phyloP scores from a whole-genome alignment of 2,329 filamentous ascomycete species.

The Sporothrix brasiliensis region DNA sequence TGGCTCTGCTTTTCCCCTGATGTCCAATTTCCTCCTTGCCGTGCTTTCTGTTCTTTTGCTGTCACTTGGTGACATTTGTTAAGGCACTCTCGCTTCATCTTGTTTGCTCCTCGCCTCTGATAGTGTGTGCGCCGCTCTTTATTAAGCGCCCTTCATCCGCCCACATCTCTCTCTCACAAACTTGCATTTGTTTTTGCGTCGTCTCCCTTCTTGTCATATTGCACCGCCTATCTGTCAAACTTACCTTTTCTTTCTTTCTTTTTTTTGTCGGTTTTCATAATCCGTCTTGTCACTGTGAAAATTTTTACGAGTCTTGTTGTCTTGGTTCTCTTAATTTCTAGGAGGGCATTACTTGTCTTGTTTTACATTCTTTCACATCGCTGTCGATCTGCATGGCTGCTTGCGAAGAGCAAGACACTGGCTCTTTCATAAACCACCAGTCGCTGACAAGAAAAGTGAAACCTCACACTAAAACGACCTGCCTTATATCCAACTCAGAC shows the following conservation, averaged over 20 bases:
- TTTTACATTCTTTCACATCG: constrained; percentile 31
- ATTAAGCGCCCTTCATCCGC: constrained; percentile 21
- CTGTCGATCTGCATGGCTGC: constrained; percentile 27
- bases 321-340: constrained; percentile 3
- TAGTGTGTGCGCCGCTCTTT: background rate
- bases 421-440: constrained; percentile 19
- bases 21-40: background rate
- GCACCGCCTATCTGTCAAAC: background rate
- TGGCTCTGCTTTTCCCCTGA: background rate
- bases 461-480: constrained; percentile 2
- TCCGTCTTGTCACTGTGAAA: constrained; percentile 7
- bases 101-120: constrained; percentile 6
- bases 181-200: background rate
- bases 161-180: background rate
- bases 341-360: constrained; percentile 27
- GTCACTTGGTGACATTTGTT: background rate
- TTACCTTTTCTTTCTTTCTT: background rate
- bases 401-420: constrained; percentile 29
- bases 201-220: background rate
- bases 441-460: constrained; percentile 26
- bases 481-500: background rate
- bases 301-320: constrained; percentile 19
- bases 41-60: background rate
- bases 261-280: background rate
- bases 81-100: background rate